Conservation (phyloP, 352 stramenopile genomes). For the Phytopythium litorale region DNA sequence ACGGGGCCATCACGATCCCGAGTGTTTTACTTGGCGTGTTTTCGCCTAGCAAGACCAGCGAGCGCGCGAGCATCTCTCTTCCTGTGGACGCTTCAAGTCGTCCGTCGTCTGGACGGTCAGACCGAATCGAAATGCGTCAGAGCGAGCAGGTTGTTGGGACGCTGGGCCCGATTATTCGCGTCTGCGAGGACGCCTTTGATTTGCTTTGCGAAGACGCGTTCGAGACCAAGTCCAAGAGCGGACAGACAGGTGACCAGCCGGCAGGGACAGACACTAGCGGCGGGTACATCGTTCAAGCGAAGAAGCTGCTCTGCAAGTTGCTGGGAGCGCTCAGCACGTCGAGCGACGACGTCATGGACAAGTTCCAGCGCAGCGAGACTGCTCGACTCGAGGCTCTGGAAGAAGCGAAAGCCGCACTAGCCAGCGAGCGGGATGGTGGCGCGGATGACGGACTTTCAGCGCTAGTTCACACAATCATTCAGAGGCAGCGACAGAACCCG, state of each 20-base stretch:
- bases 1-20: conserved; percentile 29
- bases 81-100: not conserved
- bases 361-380: conserved; percentile 38
- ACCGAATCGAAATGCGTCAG: not conserved
- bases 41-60: not conserved
- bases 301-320: conserved; percentile 33
- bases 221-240: not conserved
- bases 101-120: not conserved
- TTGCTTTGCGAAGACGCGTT: conserved; percentile 37
- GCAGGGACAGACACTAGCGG: not conserved
- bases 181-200: conserved; percentile 59
- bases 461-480: conserved; percentile 50
- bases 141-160: conserved; percentile 15
- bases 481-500: conserved; percentile 46
- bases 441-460: conserved; percentile 19
- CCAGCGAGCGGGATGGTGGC: conserved; percentile 6
- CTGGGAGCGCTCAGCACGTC: conserved; percentile 39
- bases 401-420: conserved; percentile 15
- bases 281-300: conserved; percentile 14
- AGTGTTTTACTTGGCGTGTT: conserved; percentile 41
- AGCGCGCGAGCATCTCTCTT: not conserved
- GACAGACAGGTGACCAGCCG: not conserved
- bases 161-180: conserved; percentile 27
- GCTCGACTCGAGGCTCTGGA: conserved; percentile 13
- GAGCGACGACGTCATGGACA: conserved; percentile 40